A percentile compares a stretch with the other conserved stretches of the same genome.
Evolutionary conservation across 352 stramenopile genomes (phyloP).

Genomic region (Pythium aquatile): DNA sequence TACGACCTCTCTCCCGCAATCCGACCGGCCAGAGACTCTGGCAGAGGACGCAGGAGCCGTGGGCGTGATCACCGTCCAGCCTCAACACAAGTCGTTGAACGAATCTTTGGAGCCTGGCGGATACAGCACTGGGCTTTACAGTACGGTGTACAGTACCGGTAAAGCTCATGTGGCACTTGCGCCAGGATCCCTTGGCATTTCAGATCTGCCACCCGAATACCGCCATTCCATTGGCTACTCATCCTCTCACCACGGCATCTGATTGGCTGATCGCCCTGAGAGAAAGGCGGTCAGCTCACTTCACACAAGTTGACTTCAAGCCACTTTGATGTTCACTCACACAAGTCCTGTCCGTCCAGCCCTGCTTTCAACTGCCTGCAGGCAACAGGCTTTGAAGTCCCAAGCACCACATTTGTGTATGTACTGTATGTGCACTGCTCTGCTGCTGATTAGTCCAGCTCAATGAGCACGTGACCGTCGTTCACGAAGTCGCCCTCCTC

Average conservation of each 20-base stretch:
- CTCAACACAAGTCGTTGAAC: neutral
- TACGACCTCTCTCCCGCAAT: neutral
- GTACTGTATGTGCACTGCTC: neutral
- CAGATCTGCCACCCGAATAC: neutral
- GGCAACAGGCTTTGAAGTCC: neutral
- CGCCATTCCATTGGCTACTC: neutral
- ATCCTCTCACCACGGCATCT: neutral
- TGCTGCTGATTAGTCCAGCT: slow-evolving; percentile 39
- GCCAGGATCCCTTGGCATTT: neutral
- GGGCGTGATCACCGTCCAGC: neutral
- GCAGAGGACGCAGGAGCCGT: neutral
- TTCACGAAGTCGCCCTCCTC: slow-evolving; percentile 74
- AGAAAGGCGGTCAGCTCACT: neutral
- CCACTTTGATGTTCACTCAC: too few relatives aligned
- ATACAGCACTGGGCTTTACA: neutral
- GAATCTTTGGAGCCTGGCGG: neutral
- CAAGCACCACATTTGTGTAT: neutral
- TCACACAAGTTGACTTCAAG: too few relatives aligned
- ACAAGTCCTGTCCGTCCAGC: too few relatives aligned
- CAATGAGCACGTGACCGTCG: slow-evolving; percentile 71
- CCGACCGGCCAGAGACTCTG: neutral
- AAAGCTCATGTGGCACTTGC: neutral
- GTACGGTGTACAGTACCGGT: neutral
- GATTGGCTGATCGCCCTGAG: neutral
- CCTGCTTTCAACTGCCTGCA: neutral